These are phyloP conservation scores for Camelina sativa DNA, from an alignment of 345 rosid genomes.

Conservation along the genomic window DNA sequence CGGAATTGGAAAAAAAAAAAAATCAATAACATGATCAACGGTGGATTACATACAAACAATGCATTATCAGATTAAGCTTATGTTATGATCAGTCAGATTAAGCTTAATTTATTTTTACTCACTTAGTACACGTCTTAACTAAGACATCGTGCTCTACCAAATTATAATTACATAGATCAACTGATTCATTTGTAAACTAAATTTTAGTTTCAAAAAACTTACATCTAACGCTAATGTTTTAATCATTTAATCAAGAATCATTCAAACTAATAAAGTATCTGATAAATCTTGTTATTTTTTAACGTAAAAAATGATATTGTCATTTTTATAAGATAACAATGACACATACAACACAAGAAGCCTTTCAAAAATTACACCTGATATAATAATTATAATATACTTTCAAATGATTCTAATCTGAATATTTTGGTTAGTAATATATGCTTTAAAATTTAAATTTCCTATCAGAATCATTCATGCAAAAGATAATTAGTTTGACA, in stretches of 20 bases:
- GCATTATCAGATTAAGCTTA: conserved; percentile 3
- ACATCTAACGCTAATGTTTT: conserved; percentile 22
- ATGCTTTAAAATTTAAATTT: no score
- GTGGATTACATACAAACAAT: neutral
- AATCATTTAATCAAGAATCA: conserved; percentile 24
- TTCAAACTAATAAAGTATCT: conserved; percentile 29
- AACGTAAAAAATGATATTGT: neutral
- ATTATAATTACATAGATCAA: conserved; percentile 23
- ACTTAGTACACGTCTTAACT: conserved; percentile 30
- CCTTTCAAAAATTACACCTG: conserved; percentile 30
- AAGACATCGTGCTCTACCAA: conserved; percentile 26
- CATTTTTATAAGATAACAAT: neutral
- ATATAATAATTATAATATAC: neutral
- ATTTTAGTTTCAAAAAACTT: conserved; percentile 9
- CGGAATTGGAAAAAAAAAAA: neutral
- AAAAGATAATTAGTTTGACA: no score
- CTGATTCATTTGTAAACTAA: conserved; percentile 2
- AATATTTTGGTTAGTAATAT: no score
- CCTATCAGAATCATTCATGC: no score
- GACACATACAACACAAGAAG: neutral
- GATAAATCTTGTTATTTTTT: neutral
- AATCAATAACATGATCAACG: no score
- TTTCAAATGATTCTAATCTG: no score
- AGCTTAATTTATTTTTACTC: conserved; percentile 13
- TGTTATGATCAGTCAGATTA: no score